A percentile compares a stretch with the other conserved stretches of the same genome.
Evolutionary conservation across 2,329 filamentous ascomycete species (phyloP).

Genomic region (Ascochyta clinopodiicola): DNA sequence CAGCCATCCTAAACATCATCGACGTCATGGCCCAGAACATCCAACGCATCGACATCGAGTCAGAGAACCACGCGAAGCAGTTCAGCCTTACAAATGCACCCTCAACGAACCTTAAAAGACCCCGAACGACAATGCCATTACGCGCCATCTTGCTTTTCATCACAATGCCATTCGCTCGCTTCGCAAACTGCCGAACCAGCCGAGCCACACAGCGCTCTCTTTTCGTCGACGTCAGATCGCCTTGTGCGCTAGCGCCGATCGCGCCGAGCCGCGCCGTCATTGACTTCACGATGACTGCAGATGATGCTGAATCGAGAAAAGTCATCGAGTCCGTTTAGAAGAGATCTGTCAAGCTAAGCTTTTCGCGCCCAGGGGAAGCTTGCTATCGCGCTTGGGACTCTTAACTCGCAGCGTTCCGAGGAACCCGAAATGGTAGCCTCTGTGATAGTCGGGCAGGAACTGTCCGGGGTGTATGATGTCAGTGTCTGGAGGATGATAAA

Average conservation of each 20-base stretch:
- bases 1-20: background rate
- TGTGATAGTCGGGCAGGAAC: background rate
- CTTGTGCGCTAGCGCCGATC: constrained; percentile 11
- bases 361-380: constrained; percentile 3
- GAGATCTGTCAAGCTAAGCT: constrained; percentile 7
- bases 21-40: constrained; percentile 2
- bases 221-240: constrained; percentile 13
- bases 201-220: constrained; percentile 1
- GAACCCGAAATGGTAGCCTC: background rate
- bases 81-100: constrained; percentile 10
- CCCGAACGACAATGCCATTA: background rate
- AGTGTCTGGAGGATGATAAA: constrained; percentile 1
- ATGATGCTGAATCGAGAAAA: background rate
- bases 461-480: constrained; percentile 10
- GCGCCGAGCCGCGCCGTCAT: constrained; percentile 18
- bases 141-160: background rate
- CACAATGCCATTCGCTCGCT: constrained; percentile 3
- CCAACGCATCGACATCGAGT: background rate
- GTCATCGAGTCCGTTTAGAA: background rate
- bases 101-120: constrained; percentile 4
- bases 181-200: background rate
- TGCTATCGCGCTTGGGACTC: constrained; percentile 1
- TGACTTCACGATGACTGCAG: constrained; percentile 9
- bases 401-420: constrained; percentile 1
- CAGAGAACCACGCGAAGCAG: background rate